Percentiles rank a stretch among this genome's conserved stretches.
Evolutionary conservation across 805 yeast genomes (phyloP).

Genomic region (Cyberlindnera veronae): DNA sequence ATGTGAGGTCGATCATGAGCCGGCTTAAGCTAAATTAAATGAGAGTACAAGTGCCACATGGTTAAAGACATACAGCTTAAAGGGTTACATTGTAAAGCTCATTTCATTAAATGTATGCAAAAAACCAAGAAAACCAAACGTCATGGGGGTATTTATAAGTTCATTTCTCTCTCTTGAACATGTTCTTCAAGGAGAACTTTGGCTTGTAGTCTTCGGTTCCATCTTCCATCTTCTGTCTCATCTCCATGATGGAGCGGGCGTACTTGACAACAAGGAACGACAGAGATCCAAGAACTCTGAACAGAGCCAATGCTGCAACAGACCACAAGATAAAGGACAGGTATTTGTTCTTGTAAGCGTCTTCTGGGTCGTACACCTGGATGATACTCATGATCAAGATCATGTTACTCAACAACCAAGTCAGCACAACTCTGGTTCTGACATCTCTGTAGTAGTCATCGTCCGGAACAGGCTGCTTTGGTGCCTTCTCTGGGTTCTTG

Average conservation of each 20-base stretch:
- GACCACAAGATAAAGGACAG: constrained; percentile 86
- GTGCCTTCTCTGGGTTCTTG: constrained; percentile 41
- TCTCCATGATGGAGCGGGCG: constrained; percentile 37
- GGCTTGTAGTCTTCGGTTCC: constrained; percentile 14
- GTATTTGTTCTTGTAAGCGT: constrained; percentile 67
- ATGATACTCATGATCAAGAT: constrained; percentile 82
- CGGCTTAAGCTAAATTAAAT: too few species aligned
- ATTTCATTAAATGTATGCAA: not conserved
- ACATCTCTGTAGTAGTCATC: constrained; percentile 94
- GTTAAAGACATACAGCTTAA: too few species aligned
- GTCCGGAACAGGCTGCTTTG: constrained; percentile 36
- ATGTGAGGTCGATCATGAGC: too few species aligned
- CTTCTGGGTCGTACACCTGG: constrained; percentile 71
- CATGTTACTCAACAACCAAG: constrained; percentile 87
- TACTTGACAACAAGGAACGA: constrained; percentile 52
- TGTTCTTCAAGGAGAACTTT: constrained; percentile 19
- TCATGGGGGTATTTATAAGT: not conserved
- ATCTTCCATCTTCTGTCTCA: constrained; percentile 37
- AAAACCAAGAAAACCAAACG: not conserved
- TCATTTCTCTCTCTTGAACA: constrained; percentile 14
- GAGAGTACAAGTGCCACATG: too few species aligned
- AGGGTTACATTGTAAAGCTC: too few species aligned
- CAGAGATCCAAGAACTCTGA: constrained; percentile 81
- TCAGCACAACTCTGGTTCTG: constrained; percentile 89
- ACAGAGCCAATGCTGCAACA: constrained; percentile 77